phyloP scores from a whole-genome alignment of 192 early-diverging fungal species.

The Allomyces javanicus region DNA sequence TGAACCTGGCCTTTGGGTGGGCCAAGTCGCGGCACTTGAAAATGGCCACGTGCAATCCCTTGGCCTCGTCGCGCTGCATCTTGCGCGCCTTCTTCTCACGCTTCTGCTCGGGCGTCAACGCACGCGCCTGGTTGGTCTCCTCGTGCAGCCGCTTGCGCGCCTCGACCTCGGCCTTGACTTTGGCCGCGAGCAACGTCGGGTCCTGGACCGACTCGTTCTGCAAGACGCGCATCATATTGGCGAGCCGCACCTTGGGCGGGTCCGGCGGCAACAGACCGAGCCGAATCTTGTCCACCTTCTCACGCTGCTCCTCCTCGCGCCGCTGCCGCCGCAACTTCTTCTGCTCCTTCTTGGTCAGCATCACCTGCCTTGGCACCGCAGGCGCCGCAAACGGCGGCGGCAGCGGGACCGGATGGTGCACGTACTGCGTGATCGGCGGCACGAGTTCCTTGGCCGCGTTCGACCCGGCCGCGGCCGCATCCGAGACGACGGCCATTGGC shows the following conservation, averaged over 20 bases:
- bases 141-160: slow-evolving; percentile 59
- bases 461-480: slow-evolving; percentile 4
- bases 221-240: slow-evolving; percentile 86
- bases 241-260: slow-evolving; percentile 72
- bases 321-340: slow-evolving; percentile 84
- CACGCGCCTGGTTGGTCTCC: slow-evolving; percentile 58
- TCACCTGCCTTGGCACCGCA: slow-evolving; percentile 35
- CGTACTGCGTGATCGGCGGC: slow-evolving; percentile 42
- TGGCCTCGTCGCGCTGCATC: slow-evolving; percentile 44
- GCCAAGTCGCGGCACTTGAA: slow-evolving; percentile 59
- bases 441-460: slow-evolving; percentile 20
- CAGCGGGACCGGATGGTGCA: slow-evolving; percentile 76
- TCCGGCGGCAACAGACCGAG: slow-evolving; percentile 82
- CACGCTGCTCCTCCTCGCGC: slow-evolving; percentile 62
- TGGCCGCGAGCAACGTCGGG: slow-evolving; percentile 81
- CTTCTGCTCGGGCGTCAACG: slow-evolving; percentile 72
- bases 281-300: slow-evolving; percentile 86
- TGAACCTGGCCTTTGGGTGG: slow-evolving; percentile 69
- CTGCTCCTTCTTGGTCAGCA: slow-evolving; percentile 71
- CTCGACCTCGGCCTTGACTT: slow-evolving; percentile 71
- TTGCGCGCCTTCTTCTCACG: slow-evolving; percentile 58
- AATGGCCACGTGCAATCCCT: slow-evolving; percentile 56
- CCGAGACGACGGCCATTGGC: background rate
- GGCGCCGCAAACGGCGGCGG: slow-evolving; percentile 47
- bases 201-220: slow-evolving; percentile 88